Evolutionary conservation across 1,284 basidiomycete genomes (phyloP), one percentile per base, ranked within the genome.

Genomic region (Marasmius oreades): DNA sequence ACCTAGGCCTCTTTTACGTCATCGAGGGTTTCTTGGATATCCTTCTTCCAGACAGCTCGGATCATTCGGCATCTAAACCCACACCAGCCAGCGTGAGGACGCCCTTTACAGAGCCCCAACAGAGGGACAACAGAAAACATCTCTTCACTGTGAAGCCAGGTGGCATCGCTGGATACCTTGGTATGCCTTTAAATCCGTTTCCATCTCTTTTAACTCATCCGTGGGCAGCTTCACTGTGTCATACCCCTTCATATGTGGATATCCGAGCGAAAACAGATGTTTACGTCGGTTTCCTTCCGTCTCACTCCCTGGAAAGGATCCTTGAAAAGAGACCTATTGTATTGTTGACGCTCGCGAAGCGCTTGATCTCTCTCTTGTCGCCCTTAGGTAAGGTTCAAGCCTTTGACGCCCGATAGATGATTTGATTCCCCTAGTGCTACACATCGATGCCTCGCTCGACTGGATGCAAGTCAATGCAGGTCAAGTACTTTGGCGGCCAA

Each of bases 11-110:
- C 37, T 99, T 96, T 77, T 99, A 96, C 66, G 95, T 99, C 44
- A 97, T 99, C 50, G 97, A 99, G 62, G 96, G 96, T 0, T 95
- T 98, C 71, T 75, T 99, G 39, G 96, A 99, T 66, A 94, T 98
- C 44, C 76, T 92, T 31, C 76, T 96, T 44, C 92, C 92, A 42
- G 53, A 59, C 37, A 67, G 61, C 48, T 50, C 63, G 12, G 62
- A 64, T n/a, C 50, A 55, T 34, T 60, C 64, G 11, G 63, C 70
- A 43, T 61, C 56, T 18, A 66, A 67, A 6, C 59, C 64, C 10
- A 56, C 59, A 51, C 63, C 64, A n/a, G 55, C 44, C 44, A 31
- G 26, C 20, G 24, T 26, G 8, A 31, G 33, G 18, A 18, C n/a
- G 3, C n/a, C 55, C 37, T 60, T 66, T 33, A 59, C 53, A 51